Evolutionary conservation across 2,329 filamentous ascomycete species (phyloP), one percentile per base, ranked within the genome.

Genomic region (Phialophora chinensis): DNA sequence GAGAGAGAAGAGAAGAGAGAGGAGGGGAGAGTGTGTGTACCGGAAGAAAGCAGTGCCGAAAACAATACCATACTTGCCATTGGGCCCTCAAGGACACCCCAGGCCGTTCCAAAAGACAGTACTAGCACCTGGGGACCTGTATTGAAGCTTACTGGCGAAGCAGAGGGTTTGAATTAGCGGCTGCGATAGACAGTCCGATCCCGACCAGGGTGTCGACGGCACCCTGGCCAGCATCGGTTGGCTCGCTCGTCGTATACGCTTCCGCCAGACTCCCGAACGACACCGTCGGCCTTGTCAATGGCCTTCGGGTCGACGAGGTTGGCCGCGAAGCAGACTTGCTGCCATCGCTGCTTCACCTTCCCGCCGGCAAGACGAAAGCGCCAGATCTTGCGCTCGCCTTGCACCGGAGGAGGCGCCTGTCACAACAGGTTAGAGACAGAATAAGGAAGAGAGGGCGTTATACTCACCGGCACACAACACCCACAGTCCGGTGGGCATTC

Each of bases 11-110:
- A n/a, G 17, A n/a, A 20, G 38, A 44, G 38, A 44, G 38, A n/a
- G 17, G 38, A 20, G 38, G 38, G 38, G 17, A 8, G 38, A n/a
- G 38, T 44, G 38, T 44, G 38, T 44, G 38, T 44, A 17, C 38
- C 38, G 38, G 38, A 42, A 42, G 17, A 42, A 44, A 44, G 38
- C 14, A 44, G 7, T 44, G 6, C 38, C 38, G 17, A n/a, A n/a
- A 44, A 44, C 38, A n/a, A n/a, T 44, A 44, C 38, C 38, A 44
- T 44, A n/a, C 38, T 44, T 44, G 38, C 38, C 38, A 44, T 44
- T 44, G 17, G 14, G 38, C 38, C 38, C 38, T 44, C 38, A 44
- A 44, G 38, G 38, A 44, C 38, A 44, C 38, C 38, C 38, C 38
- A 44, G 38, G 14, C 38, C 38, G 38, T 44, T 44, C 38, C 38